Evolutionary conservation across 306 rosid species (phyloP).

Genomic region (Vicia villosa): DNA sequence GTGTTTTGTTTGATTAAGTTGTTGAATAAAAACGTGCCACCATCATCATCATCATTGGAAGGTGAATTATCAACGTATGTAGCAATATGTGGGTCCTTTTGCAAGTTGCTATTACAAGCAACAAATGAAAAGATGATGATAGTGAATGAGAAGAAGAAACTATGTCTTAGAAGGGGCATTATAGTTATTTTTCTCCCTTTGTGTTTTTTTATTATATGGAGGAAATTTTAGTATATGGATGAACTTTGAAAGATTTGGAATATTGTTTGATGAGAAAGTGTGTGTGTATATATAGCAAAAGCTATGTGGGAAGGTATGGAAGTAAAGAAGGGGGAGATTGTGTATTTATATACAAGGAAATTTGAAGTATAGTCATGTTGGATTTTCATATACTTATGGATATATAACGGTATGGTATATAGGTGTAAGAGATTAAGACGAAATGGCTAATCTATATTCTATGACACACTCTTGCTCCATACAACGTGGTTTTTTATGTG

Average conservation of each 20-base stretch:
- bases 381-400: not conserved
- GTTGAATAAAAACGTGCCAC: constrained; percentile 29
- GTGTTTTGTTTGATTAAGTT: constrained; percentile 41
- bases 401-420: not conserved
- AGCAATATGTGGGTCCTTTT: constrained; percentile 42
- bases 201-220: not conserved
- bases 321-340: not conserved
- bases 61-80: constrained; percentile 31
- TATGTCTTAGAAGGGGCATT: constrained; percentile 38
- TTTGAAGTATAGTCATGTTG: not conserved
- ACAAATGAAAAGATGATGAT: constrained; percentile 35
- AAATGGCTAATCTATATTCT: not conserved
- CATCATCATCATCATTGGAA: constrained; percentile 41
- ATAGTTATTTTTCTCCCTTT: not conserved
- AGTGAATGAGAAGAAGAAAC: constrained; percentile 34
- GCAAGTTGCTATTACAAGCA: constrained; percentile 38
- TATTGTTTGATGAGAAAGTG: not conserved
- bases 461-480: not conserved
- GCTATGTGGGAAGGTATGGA: not conserved
- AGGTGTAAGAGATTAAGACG: not conserved
- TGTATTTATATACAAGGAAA: constrained; percentile 1
- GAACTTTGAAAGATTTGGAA: not conserved
- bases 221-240: not conserved
- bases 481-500: not conserved
- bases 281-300: not conserved